Evolutionary conservation across 331 rosid species (phyloP), one percentile per base, ranked within the genome.

Genomic region (Pyrus hybrid): DNA sequence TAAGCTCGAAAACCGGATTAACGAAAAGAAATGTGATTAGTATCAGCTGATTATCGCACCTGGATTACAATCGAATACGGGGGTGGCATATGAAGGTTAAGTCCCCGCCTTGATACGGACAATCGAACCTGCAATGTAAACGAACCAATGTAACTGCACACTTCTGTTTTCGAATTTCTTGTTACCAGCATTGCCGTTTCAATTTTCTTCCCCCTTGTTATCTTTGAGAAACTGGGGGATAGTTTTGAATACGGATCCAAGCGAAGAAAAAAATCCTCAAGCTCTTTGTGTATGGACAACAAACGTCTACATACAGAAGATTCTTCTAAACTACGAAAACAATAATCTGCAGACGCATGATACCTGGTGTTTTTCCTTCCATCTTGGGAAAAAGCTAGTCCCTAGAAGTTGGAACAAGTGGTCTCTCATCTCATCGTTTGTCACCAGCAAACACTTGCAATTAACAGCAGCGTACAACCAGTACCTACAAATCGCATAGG

Each of bases 331-430:
- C 4, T 6, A 30, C 5, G 45, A 63, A 8, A 63, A 4, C 68
- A 5, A 4, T 1, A 8, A 60, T 23, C 37, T 18, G 68, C 54
- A 60, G 10, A 71, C 53, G 23, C 28, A 61, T n/a, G 60, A 51
- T 76, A 84, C 98, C 96, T 94, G 98, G 80, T 94, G 97, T 47
- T 84, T 94, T 88, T 94, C 95, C 89, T 94, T 94, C 98, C 98
- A 94, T 81, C 93, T 88, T 2, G 97, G 96, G 67, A 94, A 94
- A 83, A 94, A 94, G 83, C 71, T 90, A 43, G 90, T 90, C 70
- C 98, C 98, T 29, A 91, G 76, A 67, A 93, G 85, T 86, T 90
- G 97, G 84, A 93, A 93, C 75, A 91, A 84, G 81, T 91, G 98
- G 72, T 94, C 98, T 79, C 98, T 85, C 98, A 94, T 94, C 87